Evolutionary conservation across 1,284 basidiomycete genomes (phyloP), one percentile per base, ranked within the genome.

Genomic region (Tilletia horrida): DNA sequence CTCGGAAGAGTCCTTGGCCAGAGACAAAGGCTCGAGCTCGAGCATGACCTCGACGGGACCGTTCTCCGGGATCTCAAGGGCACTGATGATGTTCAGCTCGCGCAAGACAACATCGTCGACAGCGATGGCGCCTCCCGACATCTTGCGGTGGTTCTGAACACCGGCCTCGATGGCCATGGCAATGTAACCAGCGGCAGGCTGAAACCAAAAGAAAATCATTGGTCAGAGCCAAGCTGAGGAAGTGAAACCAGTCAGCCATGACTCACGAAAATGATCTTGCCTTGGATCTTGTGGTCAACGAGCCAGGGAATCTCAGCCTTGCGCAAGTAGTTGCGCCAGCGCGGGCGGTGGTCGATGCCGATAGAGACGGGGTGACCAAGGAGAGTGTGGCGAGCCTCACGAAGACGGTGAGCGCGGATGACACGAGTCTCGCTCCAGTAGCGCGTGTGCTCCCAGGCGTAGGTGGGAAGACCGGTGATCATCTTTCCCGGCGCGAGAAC

Each of bases 241-340:
- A 45, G 13, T 45, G 43, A n/a, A 45, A 45, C 13, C 13, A 45
- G n/a, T 45, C 43, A 45, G 43, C n/a, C 43, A n/a, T 45, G 43
- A 45, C 43, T 45, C 43, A 45, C 43, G 43, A 45, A 45, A 45
- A 45, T 45, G 43, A 45, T 45, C 43, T 45, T 45, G 43, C 43
- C 43, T 45, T 45, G 43, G 43, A 45, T 45, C n/a, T 45, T 45
- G 43, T 45, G 43, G n/a, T 45, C 43, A 13, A 45, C 43, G 13
- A 45, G 43, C 43, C 43, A 45, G n/a, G 43, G 43, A n/a, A 45
- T 45, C 43, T 45, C 43, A 45, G 13, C n/a, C 43, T 45, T 45
- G 43, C 43, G 43, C 43, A 45, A n/a, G n/a, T 45, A 45, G 43
- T 45, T 45, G 43, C 43, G 43, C 43, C 43, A 45, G 13, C 43